phyloP scores from a whole-genome alignment of 2,329 filamentous ascomycete genomes.

The Plenodomus lindquistii region DNA sequence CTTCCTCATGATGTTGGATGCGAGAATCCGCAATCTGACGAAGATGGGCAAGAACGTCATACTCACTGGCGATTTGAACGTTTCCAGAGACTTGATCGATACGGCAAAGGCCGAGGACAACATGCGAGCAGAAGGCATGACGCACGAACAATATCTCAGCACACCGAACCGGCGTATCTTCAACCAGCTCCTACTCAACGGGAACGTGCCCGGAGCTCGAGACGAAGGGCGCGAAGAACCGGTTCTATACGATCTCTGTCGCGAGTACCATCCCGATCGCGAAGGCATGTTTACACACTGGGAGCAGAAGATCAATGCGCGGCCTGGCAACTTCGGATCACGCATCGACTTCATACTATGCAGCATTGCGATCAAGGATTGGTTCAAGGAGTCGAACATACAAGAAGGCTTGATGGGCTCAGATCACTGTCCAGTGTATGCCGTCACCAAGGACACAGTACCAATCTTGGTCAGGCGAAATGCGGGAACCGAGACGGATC shows the following conservation, averaged over 20 bases:
- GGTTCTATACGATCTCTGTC: constrained; percentile 81
- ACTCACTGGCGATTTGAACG: constrained; percentile 86
- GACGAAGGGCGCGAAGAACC: constrained; percentile 72
- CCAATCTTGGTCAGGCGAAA: constrained; percentile 25
- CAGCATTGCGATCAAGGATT: constrained; percentile 74
- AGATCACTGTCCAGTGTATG: constrained; percentile 94
- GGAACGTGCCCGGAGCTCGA: constrained; percentile 66
- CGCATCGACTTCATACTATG: constrained; percentile 94
- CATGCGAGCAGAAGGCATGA: constrained; percentile 70
- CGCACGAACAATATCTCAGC: constrained; percentile 72
- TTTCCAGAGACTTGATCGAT: constrained; percentile 71
- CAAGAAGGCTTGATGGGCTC: constrained; percentile 93
- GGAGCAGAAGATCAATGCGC: constrained; percentile 92
- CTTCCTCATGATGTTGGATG: constrained; percentile 80
- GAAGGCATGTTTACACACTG: constrained; percentile 96
- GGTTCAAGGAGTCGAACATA: constrained; percentile 82
- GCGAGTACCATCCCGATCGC: constrained; percentile 77
- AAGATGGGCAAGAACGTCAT: constrained; percentile 82
- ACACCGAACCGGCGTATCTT: constrained; percentile 75
- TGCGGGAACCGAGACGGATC: constrained; percentile 30
- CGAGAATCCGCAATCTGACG: constrained; percentile 80
- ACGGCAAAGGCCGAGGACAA: constrained; percentile 73
- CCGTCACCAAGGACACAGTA: constrained; percentile 68
- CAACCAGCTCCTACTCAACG: constrained; percentile 80
- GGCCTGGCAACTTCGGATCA: constrained; percentile 91